A percentile compares a stretch with the other conserved stretches of the same genome.
Evolutionary conservation across 2,329 filamentous ascomycete species (phyloP).

Genomic region (Seiridium unicorne): DNA sequence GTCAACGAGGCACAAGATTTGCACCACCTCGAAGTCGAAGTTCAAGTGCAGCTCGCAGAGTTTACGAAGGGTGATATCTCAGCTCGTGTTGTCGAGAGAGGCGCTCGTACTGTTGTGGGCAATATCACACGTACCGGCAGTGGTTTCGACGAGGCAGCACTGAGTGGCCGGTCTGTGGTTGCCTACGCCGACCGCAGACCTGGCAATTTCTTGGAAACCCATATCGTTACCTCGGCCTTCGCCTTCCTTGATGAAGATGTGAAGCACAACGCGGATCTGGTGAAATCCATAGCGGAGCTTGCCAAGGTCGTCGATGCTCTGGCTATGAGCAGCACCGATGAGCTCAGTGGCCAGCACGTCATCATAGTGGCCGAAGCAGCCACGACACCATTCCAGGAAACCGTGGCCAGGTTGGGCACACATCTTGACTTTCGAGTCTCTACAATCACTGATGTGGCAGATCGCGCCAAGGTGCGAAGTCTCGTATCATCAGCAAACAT

Average conservation of each 20-base stretch:
- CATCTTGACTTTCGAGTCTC: slow-evolving; percentile 6
- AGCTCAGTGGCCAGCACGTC: too few species aligned
- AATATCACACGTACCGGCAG: slow-evolving; percentile 4
- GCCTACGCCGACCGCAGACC: neutral
- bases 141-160: neutral
- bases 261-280: neutral
- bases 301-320: too few species aligned
- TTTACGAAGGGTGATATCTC: neutral
- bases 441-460: neutral
- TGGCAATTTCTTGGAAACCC: neutral
- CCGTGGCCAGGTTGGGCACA: neutral
- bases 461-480: too few species aligned
- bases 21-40: neutral
- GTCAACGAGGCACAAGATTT: neutral
- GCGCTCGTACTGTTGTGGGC: slow-evolving; percentile 1
- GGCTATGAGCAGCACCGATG: too few species aligned
- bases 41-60: neutral
- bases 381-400: neutral
- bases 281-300: too few species aligned
- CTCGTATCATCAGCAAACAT: neutral
- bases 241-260: neutral
- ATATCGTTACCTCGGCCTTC: slow-evolving; percentile 1
- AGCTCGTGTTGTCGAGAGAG: neutral
- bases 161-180: neutral
- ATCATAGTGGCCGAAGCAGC: too few species aligned